These are phyloP conservation scores for Aquilaria agallochum DNA, from an alignment of 441 rosid species.

Conservation along the genomic window DNA sequence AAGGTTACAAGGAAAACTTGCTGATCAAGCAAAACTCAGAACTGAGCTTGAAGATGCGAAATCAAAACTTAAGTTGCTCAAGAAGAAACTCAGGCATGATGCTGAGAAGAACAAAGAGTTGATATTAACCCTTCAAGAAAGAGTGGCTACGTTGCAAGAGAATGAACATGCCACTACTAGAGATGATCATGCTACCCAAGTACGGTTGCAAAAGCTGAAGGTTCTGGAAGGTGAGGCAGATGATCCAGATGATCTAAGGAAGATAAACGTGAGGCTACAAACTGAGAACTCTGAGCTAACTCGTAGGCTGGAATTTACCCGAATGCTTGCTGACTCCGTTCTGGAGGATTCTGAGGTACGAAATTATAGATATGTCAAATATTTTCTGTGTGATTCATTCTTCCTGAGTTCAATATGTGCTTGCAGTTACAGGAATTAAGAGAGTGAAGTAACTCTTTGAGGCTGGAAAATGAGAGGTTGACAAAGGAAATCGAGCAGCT, in stretches of 20 bases:
- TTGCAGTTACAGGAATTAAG: conserved; percentile 50
- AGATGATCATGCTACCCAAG: conserved; percentile 27
- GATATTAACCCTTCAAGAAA: conserved; percentile 53
- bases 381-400: conserved; percentile 3
- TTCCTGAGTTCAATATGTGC: neutral
- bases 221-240: conserved; percentile 61
- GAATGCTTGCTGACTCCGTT: conserved; percentile 50
- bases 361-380: neutral
- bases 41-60: conserved; percentile 61
- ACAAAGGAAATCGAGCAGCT: conserved; percentile 59
- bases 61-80: conserved; percentile 49
- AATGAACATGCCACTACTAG: conserved; percentile 38
- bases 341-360: conserved; percentile 55
- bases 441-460: conserved; percentile 32
- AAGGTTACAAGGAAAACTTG: conserved; percentile 52
- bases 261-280: conserved; percentile 47
- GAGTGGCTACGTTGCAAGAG: conserved; percentile 59
- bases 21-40: conserved; percentile 42
- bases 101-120: conserved; percentile 69
- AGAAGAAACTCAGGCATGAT: conserved; percentile 63
- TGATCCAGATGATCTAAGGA: conserved; percentile 59
- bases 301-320: conserved; percentile 51
- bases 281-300: conserved; percentile 62
- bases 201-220: conserved; percentile 46
- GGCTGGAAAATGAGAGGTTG: conserved; percentile 54